Evolutionary conservation across 2,329 filamentous ascomycete genomes (phyloP), one percentile per base, ranked within the genome.

Genomic region (Colletotrichum paranaense): DNA sequence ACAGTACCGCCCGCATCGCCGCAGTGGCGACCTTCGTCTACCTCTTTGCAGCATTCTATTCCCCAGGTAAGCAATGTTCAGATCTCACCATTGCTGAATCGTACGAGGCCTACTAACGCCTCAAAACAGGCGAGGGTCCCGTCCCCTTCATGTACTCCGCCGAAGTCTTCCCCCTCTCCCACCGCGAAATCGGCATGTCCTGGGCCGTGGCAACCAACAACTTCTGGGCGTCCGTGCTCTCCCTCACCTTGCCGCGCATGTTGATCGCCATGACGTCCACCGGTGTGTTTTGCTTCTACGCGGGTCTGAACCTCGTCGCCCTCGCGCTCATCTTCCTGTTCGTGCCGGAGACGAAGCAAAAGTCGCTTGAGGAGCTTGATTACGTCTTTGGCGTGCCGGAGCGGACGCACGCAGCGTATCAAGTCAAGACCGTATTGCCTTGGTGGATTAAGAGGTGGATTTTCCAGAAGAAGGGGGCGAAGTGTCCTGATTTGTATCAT

Each of bases 11-110:
- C 0, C 86, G 88, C 68, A 83, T 90, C 30, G 88, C 84, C 42
- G 79, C 89, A 0, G 87, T 92, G 16, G 88, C 90, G 0, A 82
- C 91, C 5, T 92, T 92, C 74, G 84, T 92, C 74, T 93, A 90
- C 81, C 79, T 93, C 16, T 93, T 93, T 75, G 89, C 87, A 1
- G 89, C 89, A 7, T 92, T 92, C 76, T 92, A 92, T 81, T 91
- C 89, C 0, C 89, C 90, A 0, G 91, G 91, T 28, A 75, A 67
- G 77, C 12, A 9, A 11, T 3, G 3, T 9, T 6, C 14, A n/a
- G 3, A 1, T 6, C n/a, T 16, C 6, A 12, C 1, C 14, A 8
- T 57, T 4, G 8, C 28, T 7, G 2, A 7, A 3, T 4, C 32
- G 2, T 35, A 4, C 12, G 0, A 9, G 0, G 1, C 5, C 8